Evolutionary conservation across 2,329 filamentous ascomycete genomes (phyloP), one percentile per base, ranked within the genome.

Genomic region (Sordariomycetes sp.): DNA sequence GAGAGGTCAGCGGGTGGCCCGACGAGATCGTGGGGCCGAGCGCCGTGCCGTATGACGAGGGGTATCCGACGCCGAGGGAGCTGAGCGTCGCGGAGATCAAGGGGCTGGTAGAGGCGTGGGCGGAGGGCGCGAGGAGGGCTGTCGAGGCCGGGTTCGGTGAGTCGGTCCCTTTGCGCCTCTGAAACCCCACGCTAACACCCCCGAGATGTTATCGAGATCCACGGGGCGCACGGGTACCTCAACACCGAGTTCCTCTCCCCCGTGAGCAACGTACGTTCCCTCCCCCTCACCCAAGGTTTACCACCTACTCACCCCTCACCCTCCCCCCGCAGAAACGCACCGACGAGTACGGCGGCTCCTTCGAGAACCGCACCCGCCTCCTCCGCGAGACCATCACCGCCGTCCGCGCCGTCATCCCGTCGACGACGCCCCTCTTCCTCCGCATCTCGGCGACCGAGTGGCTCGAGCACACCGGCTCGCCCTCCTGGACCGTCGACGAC

Each of bases 31-130:
- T 76, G 58, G 79, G 66, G 0, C 75, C 81, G 0, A 78, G 74
- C 60, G 68, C 74, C 0, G 69, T 82, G 24, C 67, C 85, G 0
- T 95, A 80, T 68, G 79, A 80, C 58, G 76, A 82, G 8, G 72
- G 75, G 22, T 82, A 83, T 66, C 77, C 82, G 1, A 65, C 66
- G 2, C 88, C 88, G 1, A 82, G 81, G 62, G 87, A 79, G 59
- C 79, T 94, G 78, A 86, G 82, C 0, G 69, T 79, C 2, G 73
- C 77, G 1, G 84, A 92, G 55, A 91, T 95, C 61, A 73, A 81
- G 62, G 69, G 73, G 2, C 71, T 89, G 52, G 85, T 90, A 64
- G 67, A 70, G 48, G 77, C 77, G 10, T 94, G 81, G 71, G 80
- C 75, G 4, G 77, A 77, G 1, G 75, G 81, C 0, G 76, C 80